Percentiles rank a stretch among this genome's conserved stretches.
phyloP scores from a whole-genome alignment of 208 protist genomes.

The Wallacemonas sp. region DNA sequence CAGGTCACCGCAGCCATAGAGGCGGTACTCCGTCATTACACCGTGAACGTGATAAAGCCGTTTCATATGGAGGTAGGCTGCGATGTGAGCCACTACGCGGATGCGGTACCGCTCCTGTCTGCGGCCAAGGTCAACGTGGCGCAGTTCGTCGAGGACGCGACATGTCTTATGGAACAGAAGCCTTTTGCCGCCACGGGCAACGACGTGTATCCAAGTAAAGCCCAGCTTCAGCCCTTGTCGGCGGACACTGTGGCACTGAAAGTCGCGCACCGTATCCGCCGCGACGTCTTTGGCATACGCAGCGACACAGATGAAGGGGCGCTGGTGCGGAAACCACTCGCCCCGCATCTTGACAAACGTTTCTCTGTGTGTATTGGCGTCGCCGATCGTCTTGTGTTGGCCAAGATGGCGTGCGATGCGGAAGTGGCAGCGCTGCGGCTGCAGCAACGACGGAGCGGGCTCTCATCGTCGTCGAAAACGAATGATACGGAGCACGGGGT shows the following conservation, averaged over 20 bases:
- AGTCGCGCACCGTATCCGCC: conserved; percentile 35
- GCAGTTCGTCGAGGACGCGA: conserved; percentile 32
- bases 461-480: not conserved
- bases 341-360: not conserved
- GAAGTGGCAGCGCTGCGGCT: conserved; percentile 31
- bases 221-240: conserved; percentile 25
- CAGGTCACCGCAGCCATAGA: conserved; percentile 22
- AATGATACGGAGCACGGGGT: not conserved
- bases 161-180: not conserved
- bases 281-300: conserved; percentile 29
- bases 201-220: conserved; percentile 14
- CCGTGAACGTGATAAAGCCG: conserved; percentile 28
- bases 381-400: conserved; percentile 54
- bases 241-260: conserved; percentile 39
- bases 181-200: conserved; percentile 27
- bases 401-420: conserved; percentile 84
- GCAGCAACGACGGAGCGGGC: not conserved
- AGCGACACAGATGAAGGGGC: not conserved
- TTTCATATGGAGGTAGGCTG: conserved; percentile 42
- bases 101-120: conserved; percentile 29
- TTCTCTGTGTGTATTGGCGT: conserved; percentile 70
- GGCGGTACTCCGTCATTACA: conserved; percentile 38
- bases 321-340: too few species aligned
- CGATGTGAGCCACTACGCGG: conserved; percentile 57
- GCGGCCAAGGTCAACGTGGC: conserved; percentile 28